Base-by-base conservation (phyloP, 495 filamentous ascomycete species). In the Talaromyces trachyspermus region DNA sequence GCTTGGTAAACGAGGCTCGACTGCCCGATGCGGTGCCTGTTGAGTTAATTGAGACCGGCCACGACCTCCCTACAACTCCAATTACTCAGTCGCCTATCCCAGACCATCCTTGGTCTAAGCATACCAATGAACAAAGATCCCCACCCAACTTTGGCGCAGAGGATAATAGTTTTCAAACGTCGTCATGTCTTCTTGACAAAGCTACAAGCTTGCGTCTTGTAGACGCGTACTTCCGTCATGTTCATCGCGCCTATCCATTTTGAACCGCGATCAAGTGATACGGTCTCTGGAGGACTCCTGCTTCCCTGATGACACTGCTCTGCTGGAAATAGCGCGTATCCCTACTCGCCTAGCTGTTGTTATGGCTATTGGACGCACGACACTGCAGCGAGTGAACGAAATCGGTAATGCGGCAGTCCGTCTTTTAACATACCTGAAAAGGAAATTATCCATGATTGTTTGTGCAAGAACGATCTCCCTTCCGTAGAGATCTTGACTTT, bases 321-420 rank as follows among this genome's bases (percentile, higher is more conserved):
- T 19, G 1, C n/a, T 32, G 26, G 41, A 44, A 5, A 26, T 42
- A 17, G 2, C 39, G 14, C 20, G 24, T 27, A 32, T 51, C 15
- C 51, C 56, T 35, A 59, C 43, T 35, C 49, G 48, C 4, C 39
- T 59, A 18, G 48, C 46, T 22, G 42, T 59, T 19, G 27, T 59
- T n/a, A 56, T 59, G 54, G 53, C 56, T 11, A 56, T 59, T 36
- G 56, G 56, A 3, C 55, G 51, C 22, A 59, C 56, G 9, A 56
- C 50, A 4, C 50, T 59, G 24, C 53, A 59, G 43, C 49, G 53
- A 11, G 53, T 53, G 2, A 48, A 53, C 1, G 52, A 59, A 36
- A 12, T 44, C 5, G 24, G 25, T 8, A 30, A 19, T 44, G 43
- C 38, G 9, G 22, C 46, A 18, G 6, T 25, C n/a, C 9, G 14